These are phyloP conservation scores for Discostella pseudostelligera DNA, from an alignment of 108 stramenopile species.

Conservation along the genomic window DNA sequence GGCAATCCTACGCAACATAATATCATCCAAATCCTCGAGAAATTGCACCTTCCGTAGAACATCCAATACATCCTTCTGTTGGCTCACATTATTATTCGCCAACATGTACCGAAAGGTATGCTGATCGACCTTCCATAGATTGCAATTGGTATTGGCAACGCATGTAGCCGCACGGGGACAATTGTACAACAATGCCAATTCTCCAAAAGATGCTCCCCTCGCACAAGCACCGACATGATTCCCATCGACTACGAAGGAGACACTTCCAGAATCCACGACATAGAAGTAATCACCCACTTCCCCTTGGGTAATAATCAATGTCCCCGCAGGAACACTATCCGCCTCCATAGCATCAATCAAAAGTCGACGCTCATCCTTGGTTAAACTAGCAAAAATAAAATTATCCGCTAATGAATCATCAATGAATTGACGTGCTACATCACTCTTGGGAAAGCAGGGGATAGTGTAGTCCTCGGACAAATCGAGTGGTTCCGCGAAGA, in stretches of 20 bases:
- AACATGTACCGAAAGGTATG: conserved; percentile 88
- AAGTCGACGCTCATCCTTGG: conserved; percentile 65
- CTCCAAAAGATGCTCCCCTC: conserved; percentile 88
- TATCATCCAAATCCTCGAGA: conserved; percentile 72
- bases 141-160: conserved; percentile 71
- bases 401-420: conserved; percentile 82
- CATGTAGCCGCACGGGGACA: conserved; percentile 90
- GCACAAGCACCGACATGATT: conserved; percentile 80
- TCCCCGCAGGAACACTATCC: conserved; percentile 75
- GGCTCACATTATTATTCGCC: conserved; percentile 77
- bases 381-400: conserved; percentile 83
- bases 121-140: conserved; percentile 87
- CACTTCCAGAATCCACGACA: conserved; percentile 86
- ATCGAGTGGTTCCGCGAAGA: conserved; percentile 81
- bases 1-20: conserved; percentile 68
- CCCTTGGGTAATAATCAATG: conserved; percentile 89
- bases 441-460: conserved; percentile 73
- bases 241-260: conserved; percentile 84
- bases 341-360: conserved; percentile 89
- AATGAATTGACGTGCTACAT: conserved; percentile 78
- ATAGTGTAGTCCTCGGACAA: conserved; percentile 70
- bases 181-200: conserved; percentile 86
- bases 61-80: conserved; percentile 57
- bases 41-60: conserved; percentile 61
- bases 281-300: conserved; percentile 89